Evolutionary conservation across 768 basidiomycete species (phyloP), one percentile per base, ranked within the genome.

Genomic region (Lentinula guzmanii): DNA sequence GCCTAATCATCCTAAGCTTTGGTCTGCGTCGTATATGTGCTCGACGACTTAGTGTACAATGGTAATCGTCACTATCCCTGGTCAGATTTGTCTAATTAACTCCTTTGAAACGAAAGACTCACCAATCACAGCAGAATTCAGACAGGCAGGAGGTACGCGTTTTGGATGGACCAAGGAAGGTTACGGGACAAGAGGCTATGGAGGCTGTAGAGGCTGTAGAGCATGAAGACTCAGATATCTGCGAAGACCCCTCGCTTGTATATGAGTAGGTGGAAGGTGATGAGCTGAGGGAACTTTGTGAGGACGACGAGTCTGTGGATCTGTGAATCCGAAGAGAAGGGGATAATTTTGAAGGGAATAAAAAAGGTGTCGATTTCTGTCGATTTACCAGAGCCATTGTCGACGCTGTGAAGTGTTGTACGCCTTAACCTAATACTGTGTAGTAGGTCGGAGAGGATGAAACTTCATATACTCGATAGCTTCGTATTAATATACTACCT

Each of bases 251-350:
- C 16, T 28, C 34, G 41, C 50, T 45, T 46, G 59, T 50, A 15
- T 31, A 45, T 7, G 41, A 58, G 52, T 28, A 52, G 45, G 8
- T 21, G 33, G 45, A 43, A n/a, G 45, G 48, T 16, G 64, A 70
- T 58, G 72, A 78, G 41, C 73, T 86, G 28, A 77, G 77, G 24
- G 72, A 43, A 76, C 46, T 48, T 57, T 82, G 86, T 59, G 86
- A 87, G 66, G 67, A 70, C 21, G 79, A 86, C 50, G 86, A 87
- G 67, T 63, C 66, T n/a, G 70, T 75, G 35, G 81, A 86, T 65
- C 86, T 86, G 53, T 78, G 89, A 58, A 78, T 84, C 45, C 86
- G 88, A 70, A 75, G 74, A 11, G 71, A 74, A 61, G 64, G 62
- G 15, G 74, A 77, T 42, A 66, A 71, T 64, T 70, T 74, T 33